These are phyloP conservation scores for Lenzites betulinus DNA, from an alignment of 768 basidiomycete genomes.

Conservation along the genomic window DNA sequence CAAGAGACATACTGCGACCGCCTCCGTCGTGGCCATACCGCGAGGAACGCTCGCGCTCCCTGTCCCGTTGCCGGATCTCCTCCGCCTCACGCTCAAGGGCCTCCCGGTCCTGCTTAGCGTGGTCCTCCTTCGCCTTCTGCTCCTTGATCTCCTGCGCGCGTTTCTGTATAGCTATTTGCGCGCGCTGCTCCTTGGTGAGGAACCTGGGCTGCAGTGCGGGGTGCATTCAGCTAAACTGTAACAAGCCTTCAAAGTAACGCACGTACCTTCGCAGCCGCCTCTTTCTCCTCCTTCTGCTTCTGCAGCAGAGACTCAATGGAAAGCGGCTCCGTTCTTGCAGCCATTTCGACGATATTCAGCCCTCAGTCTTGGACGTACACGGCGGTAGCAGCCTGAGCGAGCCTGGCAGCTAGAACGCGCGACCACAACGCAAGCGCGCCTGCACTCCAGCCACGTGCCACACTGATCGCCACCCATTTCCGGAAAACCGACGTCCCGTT, in stretches of 20 bases:
- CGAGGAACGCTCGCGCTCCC: constrained; percentile 42
- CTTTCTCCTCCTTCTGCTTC: constrained; percentile 86
- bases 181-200: constrained; percentile 89
- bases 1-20: constrained; percentile 42
- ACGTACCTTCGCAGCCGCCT: constrained; percentile 82
- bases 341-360: constrained; percentile 30
- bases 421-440: constrained; percentile 1
- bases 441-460: constrained; percentile 5
- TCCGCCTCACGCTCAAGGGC: constrained; percentile 77
- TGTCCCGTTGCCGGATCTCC: constrained; percentile 52
- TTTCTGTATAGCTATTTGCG: constrained; percentile 84
- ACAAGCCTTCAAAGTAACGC: constrained; percentile 7
- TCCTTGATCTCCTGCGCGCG: constrained; percentile 81
- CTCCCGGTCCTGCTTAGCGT: constrained; percentile 61
- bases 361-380: not conserved
- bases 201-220: constrained; percentile 76
- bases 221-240: not conserved
- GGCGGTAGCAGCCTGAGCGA: not conserved
- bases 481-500: constrained; percentile 12
- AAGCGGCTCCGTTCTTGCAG: constrained; percentile 67
- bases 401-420: not conserved
- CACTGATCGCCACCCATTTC: constrained; percentile 3
- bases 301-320: constrained; percentile 88
- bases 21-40: constrained; percentile 46
- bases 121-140: constrained; percentile 68